These are phyloP conservation scores for Ogataea trehalophila DNA, from an alignment of 805 yeast genomes.

Conservation along the genomic window DNA sequence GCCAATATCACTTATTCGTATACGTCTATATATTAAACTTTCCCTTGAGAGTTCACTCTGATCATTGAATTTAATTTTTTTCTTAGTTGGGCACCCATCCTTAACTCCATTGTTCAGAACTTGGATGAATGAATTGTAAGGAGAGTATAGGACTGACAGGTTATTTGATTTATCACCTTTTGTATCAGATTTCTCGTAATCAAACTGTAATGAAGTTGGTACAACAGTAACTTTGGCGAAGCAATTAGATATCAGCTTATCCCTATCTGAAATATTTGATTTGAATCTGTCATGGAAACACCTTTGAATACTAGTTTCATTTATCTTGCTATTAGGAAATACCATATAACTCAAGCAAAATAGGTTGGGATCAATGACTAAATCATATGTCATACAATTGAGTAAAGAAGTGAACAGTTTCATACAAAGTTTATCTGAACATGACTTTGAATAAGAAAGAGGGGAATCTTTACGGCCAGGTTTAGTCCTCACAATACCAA, in stretches of 20 bases:
- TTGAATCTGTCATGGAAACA: conserved; percentile 35
- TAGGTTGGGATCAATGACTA: conserved; percentile 30
- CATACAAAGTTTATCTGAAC: conserved; percentile 77
- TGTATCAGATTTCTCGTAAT: background rate
- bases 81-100: conserved; percentile 41
- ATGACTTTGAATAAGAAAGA: conserved; percentile 71
- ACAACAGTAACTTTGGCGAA: conserved; percentile 9
- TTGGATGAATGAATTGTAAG: conserved; percentile 23
- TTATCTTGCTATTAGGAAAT: conserved; percentile 33
- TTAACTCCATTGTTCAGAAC: conserved; percentile 55
- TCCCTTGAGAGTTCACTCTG: conserved; percentile 12
- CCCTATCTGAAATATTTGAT: background rate
- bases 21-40: conserved; percentile 5
- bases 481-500: conserved; percentile 79
- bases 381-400: conserved; percentile 38
- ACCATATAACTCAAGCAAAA: conserved; percentile 46
- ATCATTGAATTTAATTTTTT: conserved; percentile 10
- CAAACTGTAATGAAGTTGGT: conserved; percentile 10
- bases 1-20: background rate
- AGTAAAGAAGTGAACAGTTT: conserved; percentile 55
- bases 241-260: background rate
- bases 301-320: conserved; percentile 31
- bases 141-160: conserved; percentile 27
- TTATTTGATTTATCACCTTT: conserved; percentile 15
- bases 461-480: conserved; percentile 87